These are phyloP conservation scores for Paxillus involutus DNA, from an alignment of 768 basidiomycete genomes.

Conservation along the genomic window DNA sequence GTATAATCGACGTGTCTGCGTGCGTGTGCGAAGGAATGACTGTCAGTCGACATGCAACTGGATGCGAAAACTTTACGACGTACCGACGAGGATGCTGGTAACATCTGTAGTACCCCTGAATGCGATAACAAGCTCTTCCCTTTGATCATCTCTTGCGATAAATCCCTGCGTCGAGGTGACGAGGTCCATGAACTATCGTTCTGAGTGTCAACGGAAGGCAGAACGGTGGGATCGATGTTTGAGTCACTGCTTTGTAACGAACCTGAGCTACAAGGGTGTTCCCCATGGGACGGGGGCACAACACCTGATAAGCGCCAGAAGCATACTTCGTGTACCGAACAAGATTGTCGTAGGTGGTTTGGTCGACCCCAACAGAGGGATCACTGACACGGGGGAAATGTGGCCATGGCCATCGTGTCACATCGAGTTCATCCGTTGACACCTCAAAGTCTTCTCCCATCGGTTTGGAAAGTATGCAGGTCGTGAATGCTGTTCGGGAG, in stretches of 20 bases:
- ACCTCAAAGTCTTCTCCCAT: neutral
- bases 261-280: conserved; percentile 43
- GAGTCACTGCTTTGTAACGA: conserved; percentile 7
- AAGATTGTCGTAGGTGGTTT: conserved; percentile 40
- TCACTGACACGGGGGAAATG: conserved; percentile 25
- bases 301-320: conserved; percentile 46
- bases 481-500: no score
- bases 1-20: conserved; percentile 22
- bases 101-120: conserved; percentile 39
- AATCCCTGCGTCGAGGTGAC: conserved; percentile 44
- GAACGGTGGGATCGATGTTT: no score
- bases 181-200: conserved; percentile 34
- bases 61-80: neutral
- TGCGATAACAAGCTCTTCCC: conserved; percentile 41
- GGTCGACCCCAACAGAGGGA: conserved; percentile 30
- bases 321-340: conserved; percentile 49
- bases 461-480: neutral
- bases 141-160: conserved; percentile 42
- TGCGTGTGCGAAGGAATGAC: neutral
- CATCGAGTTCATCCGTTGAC: no score
- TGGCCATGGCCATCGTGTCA: conserved; percentile 16
- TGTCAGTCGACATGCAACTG: no score
- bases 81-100: conserved; percentile 18
- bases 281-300: conserved; percentile 50
- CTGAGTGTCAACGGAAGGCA: neutral